phyloP scores from a whole-genome alignment of 31 red algal genomes.

The Asparagopsis taxiformis region DNA sequence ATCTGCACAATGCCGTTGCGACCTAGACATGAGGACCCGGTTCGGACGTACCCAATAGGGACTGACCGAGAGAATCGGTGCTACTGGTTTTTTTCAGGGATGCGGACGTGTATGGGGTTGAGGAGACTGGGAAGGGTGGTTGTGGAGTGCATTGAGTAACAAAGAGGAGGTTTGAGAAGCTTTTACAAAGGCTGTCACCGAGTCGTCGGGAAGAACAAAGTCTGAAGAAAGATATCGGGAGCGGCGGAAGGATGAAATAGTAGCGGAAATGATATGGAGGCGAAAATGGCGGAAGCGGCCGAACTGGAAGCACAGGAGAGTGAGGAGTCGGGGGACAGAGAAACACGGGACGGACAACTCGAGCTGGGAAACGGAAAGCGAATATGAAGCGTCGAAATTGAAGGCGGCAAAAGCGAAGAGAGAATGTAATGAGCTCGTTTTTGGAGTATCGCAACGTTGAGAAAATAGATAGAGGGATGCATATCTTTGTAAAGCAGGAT shows the following conservation, averaged over 20 bases:
- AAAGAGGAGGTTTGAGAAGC: conserved; percentile 11
- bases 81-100: conserved; percentile 67
- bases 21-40: conserved; percentile 22
- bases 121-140: conserved; percentile 30
- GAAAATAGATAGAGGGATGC: no score
- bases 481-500: no score
- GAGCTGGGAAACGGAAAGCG: conserved; percentile 44
- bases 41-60: conserved; percentile 49
- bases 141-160: conserved; percentile 37
- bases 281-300: conserved; percentile 36
- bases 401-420: conserved; percentile 42
- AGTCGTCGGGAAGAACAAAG: conserved; percentile 27
- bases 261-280: conserved; percentile 41
- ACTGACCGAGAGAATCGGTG: conserved; percentile 41
- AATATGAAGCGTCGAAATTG: background rate
- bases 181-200: conserved; percentile 46
- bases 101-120: conserved; percentile 56
- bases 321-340: background rate
- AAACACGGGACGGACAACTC: conserved; percentile 10
- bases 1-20: conserved; percentile 3
- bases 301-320: conserved; percentile 29
- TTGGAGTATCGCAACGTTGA: conserved; percentile 53
- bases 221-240: conserved; percentile 26
- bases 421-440: conserved; percentile 1
- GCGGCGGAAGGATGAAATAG: conserved; percentile 20